phyloP scores from a whole-genome alignment of 768 basidiomycete genomes.

The Phaffia tasmanica region DNA sequence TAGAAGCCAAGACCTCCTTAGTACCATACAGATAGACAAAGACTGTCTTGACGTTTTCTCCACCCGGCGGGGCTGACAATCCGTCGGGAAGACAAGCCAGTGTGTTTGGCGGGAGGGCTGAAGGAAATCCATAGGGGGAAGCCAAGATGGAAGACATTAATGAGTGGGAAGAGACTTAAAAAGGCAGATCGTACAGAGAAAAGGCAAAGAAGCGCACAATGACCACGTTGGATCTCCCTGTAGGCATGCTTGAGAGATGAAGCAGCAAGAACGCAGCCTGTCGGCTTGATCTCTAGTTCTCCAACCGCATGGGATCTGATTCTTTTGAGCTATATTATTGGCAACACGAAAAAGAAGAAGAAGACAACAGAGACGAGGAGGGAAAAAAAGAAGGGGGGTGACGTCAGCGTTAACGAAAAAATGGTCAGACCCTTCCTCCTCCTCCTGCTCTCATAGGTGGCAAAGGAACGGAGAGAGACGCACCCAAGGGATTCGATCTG shows the following conservation, averaged over 20 bases:
- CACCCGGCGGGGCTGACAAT: constrained; percentile 1
- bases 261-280: constrained; percentile 22
- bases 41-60: constrained; percentile 8
- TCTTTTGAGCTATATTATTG: constrained; percentile 9
- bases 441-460: not conserved
- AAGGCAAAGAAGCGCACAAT: constrained; percentile 1
- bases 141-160: not conserved
- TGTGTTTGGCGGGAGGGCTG: constrained; percentile 2
- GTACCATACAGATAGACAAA: constrained; percentile 23
- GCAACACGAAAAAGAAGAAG: not conserved
- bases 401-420: no score
- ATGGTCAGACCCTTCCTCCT: no score
- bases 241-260: constrained; percentile 19
- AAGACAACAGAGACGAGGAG: not conserved
- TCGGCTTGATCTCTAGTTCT: constrained; percentile 9
- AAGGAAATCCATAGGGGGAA: not conserved
- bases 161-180: not conserved
- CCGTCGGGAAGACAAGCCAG: constrained; percentile 15
- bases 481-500: constrained; percentile 23
- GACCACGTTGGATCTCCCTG: constrained; percentile 20
- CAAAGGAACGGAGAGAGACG: not conserved
- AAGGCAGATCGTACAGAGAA: not conserved
- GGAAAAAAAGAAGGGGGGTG: not conserved
- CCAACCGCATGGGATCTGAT: not conserved
- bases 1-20: constrained; percentile 2